Percentiles rank a stretch among this genome's conserved stretches.
phyloP scores from a whole-genome alignment of 345 rosid genomes.

The Dipteronia sinensis region DNA sequence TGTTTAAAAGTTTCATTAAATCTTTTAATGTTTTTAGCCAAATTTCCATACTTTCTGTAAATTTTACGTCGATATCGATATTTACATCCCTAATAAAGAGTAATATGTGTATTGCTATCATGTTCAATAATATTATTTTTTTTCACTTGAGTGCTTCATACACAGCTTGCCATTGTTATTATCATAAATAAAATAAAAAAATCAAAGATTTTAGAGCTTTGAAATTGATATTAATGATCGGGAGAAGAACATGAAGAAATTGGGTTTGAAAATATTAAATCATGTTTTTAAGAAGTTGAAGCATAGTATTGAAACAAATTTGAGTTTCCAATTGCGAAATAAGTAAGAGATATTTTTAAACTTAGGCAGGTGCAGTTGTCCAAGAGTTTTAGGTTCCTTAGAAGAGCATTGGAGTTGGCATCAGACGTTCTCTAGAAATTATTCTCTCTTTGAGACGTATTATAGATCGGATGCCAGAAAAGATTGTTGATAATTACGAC shows the following conservation, averaged over 20 bases:
- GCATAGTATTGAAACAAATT: conserved; percentile 49
- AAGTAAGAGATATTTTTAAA: conserved; percentile 64
- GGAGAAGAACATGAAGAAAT: conserved; percentile 75
- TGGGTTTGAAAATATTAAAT: conserved; percentile 69
- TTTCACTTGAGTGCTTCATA: too few species aligned
- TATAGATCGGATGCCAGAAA: conserved; percentile 71
- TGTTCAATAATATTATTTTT: too few species aligned
- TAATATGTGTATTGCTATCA: too few species aligned
- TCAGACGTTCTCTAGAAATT: conserved; percentile 69
- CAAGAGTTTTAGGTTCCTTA: conserved; percentile 64
- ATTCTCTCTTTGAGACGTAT: conserved; percentile 76
- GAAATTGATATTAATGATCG: conserved; percentile 71
- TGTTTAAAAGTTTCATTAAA: too few species aligned
- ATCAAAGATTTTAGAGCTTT: conserved; percentile 64
- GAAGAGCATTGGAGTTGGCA: conserved; percentile 86
- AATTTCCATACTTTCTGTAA: too few species aligned
- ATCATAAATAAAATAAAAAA: too few species aligned
- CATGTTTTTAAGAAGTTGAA: conserved; percentile 61
- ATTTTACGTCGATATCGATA: too few species aligned
- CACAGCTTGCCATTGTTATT: too few species aligned
- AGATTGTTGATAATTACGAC: conserved; percentile 75
- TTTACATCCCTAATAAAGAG: too few species aligned
- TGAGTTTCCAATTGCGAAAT: conserved; percentile 60
- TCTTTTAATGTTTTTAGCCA: too few species aligned
- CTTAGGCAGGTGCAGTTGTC: conserved; percentile 78